Evolutionary conservation across 768 basidiomycete species (phyloP), one percentile per base, ranked within the genome.

Genomic region (Trametes cingulata): DNA sequence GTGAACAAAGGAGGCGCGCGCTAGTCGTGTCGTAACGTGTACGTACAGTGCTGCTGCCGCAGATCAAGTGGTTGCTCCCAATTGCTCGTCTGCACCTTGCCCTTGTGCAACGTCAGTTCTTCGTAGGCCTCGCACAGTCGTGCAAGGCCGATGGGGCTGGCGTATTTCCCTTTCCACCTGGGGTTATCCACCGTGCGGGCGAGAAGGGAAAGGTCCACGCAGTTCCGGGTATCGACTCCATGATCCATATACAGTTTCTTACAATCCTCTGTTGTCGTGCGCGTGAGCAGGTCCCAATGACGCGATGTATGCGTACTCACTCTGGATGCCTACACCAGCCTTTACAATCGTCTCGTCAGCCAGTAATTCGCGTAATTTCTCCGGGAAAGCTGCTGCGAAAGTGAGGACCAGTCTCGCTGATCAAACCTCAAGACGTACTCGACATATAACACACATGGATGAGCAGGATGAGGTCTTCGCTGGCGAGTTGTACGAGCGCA

Each of bases 401-500:
- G 40, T 60, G 52, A 52, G 25, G 47, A 41, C 14, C 19, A 37
- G 20, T 29, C 15, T 7, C 17, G 8, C 37, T 45, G 19, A 50
- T 19, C 41, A 17, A 3, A 53, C 17, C n/a, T n/a, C 7, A 20
- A 10, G n/a, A 65, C 58, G 54, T 68, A 79, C 80, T 67, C 67
- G 56, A 50, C 87, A 92, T 92, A 35, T 75, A 75, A 56, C 76
- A 80, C 52, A 92, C 67, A 63, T 93, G 91, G 6, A 91, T 70
- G 4, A 93, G 81, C 25, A 88, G 72, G 22, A 90, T 81, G 13
- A 71, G 75, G 3, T 82, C 69, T 3, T 73, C 67, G 62, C 77
- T 84, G 2, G 89, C 86, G 17, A 93, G 79, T 69, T 93, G 91
- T 3, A 93, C 78, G 22, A 93, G 78, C 2, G 91, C 85, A 19